These are phyloP conservation scores for Cryptosporidium baileyi DNA, from an alignment of 169 alveolate genomes.

Conservation along the genomic window DNA sequence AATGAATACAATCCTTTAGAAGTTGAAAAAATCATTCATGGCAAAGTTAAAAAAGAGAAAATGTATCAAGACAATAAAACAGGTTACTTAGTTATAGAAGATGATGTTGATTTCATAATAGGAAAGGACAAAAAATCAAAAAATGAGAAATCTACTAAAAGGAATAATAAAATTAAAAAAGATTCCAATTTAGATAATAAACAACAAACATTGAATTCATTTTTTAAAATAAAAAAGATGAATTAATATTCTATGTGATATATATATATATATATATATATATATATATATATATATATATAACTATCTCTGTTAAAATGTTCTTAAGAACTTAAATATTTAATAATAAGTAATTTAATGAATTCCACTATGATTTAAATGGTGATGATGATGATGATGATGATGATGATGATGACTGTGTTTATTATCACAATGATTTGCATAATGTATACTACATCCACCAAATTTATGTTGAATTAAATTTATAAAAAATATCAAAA, in stretches of 20 bases:
- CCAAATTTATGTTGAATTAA: conserved; percentile 48
- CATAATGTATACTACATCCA: conserved; percentile 26
- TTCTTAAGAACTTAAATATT: background rate
- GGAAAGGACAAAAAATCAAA: background rate
- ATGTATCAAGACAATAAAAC: conserved; percentile 41
- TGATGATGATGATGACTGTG: background rate
- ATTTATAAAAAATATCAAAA: conserved; percentile 17
- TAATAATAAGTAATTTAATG: background rate
- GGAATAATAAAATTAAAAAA: background rate
- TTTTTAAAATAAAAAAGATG: conserved; percentile 6
- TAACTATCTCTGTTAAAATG: background rate
- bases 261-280: background rate
- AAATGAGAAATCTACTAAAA: background rate
- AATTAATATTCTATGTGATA: background rate
- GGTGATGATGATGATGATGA: background rate
- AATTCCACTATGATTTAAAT: background rate
- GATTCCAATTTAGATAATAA: background rate
- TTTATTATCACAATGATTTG: background rate
- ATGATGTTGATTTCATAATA: conserved; percentile 36
- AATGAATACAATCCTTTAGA: conserved; percentile 22
- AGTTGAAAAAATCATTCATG: conserved; percentile 6
- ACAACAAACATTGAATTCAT: conserved; percentile 40
- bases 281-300: background rate
- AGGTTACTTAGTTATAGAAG: conserved; percentile 53
- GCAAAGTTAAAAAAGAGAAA: conserved; percentile 18